Percentiles rank a stretch among this genome's conserved stretches.
Conservation (phyloP, 1,139 yeast species). For the Zygoascus meyerae region DNA sequence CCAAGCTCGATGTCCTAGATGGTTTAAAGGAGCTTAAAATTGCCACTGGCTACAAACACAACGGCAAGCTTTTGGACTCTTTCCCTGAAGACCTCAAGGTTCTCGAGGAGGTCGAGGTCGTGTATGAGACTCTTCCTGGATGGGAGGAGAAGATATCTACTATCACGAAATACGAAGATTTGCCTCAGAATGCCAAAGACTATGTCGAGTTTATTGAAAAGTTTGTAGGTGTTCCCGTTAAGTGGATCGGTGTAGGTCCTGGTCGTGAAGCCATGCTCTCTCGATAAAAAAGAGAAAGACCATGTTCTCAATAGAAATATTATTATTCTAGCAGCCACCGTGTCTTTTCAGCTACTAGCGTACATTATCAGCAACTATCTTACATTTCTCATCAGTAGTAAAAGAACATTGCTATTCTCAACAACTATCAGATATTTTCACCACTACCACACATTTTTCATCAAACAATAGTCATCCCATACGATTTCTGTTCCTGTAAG, state of each 20-base stretch:
- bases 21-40: slow-evolving; percentile 80
- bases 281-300: slow-evolving; percentile 6
- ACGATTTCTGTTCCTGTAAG: slow-evolving; percentile 20
- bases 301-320: not conserved
- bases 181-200: slow-evolving; percentile 82
- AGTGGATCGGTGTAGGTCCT: slow-evolving; percentile 99
- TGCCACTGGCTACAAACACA: slow-evolving; percentile 71
- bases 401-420: not conserved
- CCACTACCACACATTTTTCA: slow-evolving; percentile 16
- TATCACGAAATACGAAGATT: slow-evolving; percentile 60
- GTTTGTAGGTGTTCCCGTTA: slow-evolving; percentile 73
- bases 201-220: slow-evolving; percentile 84
- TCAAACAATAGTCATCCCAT: slow-evolving; percentile 30
- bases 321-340: not conserved
- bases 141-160: slow-evolving; percentile 85
- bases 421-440: slow-evolving; percentile 11
- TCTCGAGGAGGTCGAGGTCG: slow-evolving; percentile 85
- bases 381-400: too few relatives aligned
- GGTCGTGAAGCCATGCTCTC: slow-evolving; percentile 58
- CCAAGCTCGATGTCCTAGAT: slow-evolving; percentile 93
- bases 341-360: too few relatives aligned
- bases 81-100: slow-evolving; percentile 90
- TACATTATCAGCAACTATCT: too few relatives aligned
- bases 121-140: slow-evolving; percentile 85
- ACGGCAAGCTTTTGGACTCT: slow-evolving; percentile 65